These are phyloP conservation scores for Naematelia encephala DNA, from an alignment of 768 basidiomycete species.

Conservation along the genomic window DNA sequence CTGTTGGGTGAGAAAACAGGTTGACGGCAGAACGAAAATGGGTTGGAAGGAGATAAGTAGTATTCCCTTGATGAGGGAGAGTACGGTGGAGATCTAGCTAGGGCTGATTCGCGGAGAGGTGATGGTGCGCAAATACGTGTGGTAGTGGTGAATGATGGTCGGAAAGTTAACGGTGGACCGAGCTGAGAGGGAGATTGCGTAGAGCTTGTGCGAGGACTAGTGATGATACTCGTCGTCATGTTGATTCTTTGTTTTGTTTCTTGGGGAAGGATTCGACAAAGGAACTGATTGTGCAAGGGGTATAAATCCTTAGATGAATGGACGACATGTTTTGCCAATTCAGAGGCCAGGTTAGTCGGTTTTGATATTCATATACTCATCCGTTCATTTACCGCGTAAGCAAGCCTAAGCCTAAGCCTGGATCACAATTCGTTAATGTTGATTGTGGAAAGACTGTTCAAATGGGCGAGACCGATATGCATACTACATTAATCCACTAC, in stretches of 20 bases:
- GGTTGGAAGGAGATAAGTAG: constrained; percentile 20
- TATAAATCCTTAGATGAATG: no score
- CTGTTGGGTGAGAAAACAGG: background rate
- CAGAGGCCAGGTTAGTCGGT: background rate
- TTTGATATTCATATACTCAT: no score
- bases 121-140: background rate
- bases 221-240: background rate
- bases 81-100: background rate
- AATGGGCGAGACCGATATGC: background rate
- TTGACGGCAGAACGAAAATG: constrained; percentile 6
- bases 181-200: background rate
- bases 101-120: background rate
- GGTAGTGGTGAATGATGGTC: background rate
- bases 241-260: no score
- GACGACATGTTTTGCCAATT: no score
- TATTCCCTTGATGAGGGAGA: constrained; percentile 1
- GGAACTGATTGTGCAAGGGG: no score
- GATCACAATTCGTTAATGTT: no score
- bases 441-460: no score
- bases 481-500: background rate
- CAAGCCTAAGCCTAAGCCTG: no score
- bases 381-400: no score
- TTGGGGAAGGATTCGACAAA: no score
- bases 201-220: background rate
- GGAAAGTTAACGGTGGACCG: constrained; percentile 2